Conservation (phyloP, 2,329 filamentous ascomycete genomes). For the Colletotrichum simmondsii region DNA sequence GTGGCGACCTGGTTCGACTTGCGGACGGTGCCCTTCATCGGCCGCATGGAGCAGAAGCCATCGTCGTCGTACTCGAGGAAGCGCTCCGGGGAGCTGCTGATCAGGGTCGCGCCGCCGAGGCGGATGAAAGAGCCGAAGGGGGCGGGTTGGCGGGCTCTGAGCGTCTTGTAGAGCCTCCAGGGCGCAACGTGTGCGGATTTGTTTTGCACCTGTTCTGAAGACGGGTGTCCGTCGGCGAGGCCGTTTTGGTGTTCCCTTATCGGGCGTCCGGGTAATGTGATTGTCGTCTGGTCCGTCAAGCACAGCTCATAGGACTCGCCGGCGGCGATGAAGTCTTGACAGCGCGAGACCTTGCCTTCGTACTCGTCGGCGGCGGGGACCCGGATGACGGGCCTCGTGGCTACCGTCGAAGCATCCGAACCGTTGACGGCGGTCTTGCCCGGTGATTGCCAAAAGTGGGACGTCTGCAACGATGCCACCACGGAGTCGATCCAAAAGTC, state of each 20-base stretch:
- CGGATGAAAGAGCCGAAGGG: constrained; percentile 87
- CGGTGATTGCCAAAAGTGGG: constrained; percentile 43
- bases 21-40: constrained; percentile 96
- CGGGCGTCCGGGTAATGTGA: constrained; percentile 54
- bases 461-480: constrained; percentile 44
- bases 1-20: constrained; percentile 75
- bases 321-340: constrained; percentile 77
- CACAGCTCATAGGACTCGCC: constrained; percentile 90
- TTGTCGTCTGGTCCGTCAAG: constrained; percentile 78
- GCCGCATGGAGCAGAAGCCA: constrained; percentile 81
- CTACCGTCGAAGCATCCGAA: constrained; percentile 18
- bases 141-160: constrained; percentile 79
- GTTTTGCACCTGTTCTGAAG: constrained; percentile 31
- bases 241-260: constrained; percentile 13
- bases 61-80: constrained; percentile 72
- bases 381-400: constrained; percentile 41
- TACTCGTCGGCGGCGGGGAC: constrained; percentile 64
- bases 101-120: constrained; percentile 75
- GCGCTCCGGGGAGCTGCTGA: constrained; percentile 89
- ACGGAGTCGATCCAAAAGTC: constrained; percentile 45
- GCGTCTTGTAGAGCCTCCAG: constrained; percentile 78
- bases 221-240: not conserved
- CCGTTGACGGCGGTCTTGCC: constrained; percentile 18
- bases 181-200: constrained; percentile 47
- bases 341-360: constrained; percentile 72